Evolutionary conservation across 176 grass and related monocot genomes (phyloP).

Genomic region (Alloteropsis semialata): DNA sequence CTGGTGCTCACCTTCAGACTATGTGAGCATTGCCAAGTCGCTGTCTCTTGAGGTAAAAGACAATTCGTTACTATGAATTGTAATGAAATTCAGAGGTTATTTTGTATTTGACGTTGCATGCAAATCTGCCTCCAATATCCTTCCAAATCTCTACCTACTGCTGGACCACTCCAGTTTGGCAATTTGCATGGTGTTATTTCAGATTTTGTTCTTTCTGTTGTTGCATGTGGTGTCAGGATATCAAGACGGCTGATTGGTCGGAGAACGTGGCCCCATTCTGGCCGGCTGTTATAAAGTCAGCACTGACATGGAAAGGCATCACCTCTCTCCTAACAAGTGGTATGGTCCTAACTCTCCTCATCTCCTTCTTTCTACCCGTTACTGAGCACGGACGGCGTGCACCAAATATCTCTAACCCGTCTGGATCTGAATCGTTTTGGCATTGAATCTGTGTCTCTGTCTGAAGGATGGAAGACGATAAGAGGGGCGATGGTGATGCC

Average conservation of each 20-base stretch:
- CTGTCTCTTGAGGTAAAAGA: slow-evolving; percentile 65
- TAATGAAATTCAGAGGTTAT: not conserved
- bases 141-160: not conserved
- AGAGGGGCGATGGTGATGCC: slow-evolving; percentile 92
- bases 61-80: not conserved
- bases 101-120: not conserved
- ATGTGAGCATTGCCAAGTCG: slow-evolving; percentile 66
- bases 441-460: not conserved
- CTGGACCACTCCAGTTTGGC: not conserved
- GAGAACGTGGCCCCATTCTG: slow-evolving; percentile 95
- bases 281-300: slow-evolving; percentile 88
- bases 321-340: slow-evolving; percentile 74
- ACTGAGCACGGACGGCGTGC: not conserved
- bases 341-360: not conserved
- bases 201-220: not conserved
- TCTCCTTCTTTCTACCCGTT: not conserved
- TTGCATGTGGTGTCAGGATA: slow-evolving; percentile 51
- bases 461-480: slow-evolving; percentile 96
- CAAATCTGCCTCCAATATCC: not conserved
- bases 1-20: slow-evolving; percentile 93
- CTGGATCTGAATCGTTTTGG: not conserved
- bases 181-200: slow-evolving; percentile 4
- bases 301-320: slow-evolving; percentile 83
- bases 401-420: not conserved
- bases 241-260: slow-evolving; percentile 88